phyloP scores from a whole-genome alignment of 148 eudicot genomes.

The Rhododendron mucronatum region DNA sequence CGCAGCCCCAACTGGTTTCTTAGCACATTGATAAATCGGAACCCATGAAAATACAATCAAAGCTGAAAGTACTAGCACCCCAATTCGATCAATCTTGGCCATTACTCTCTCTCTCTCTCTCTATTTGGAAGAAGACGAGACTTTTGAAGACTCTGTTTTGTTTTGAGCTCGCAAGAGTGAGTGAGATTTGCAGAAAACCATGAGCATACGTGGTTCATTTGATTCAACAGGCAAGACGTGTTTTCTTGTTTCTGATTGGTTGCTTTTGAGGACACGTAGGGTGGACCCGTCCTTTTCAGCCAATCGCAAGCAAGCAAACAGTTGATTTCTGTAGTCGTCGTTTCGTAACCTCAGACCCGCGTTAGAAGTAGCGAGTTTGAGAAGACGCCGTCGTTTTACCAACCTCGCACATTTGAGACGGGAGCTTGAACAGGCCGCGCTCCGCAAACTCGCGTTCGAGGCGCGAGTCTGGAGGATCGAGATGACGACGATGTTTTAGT shows the following conservation, averaged over 20 bases:
- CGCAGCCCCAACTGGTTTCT: slow-evolving; percentile 56
- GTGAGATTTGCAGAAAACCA: neutral
- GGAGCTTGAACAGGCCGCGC: no score
- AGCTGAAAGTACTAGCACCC: slow-evolving; percentile 13
- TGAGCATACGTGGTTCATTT: neutral
- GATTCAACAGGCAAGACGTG: slow-evolving; percentile 30
- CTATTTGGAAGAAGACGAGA: neutral
- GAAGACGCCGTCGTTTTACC: no score
- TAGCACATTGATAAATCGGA: slow-evolving; percentile 35
- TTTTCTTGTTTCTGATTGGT: slow-evolving; percentile 46
- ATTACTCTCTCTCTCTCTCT: slow-evolving; percentile 19
- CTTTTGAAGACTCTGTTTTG: neutral
- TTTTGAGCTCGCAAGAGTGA: neutral
- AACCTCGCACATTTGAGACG: no score
- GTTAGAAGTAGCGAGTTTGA: no score
- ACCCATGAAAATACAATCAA: slow-evolving; percentile 26
- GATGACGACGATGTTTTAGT: no score
- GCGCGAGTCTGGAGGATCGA: no score
- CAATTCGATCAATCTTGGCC: slow-evolving; percentile 21
- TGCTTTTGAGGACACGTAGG: slow-evolving; percentile 10
- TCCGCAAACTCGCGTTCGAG: no score
- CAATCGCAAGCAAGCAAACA: neutral
- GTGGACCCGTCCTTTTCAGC: neutral
- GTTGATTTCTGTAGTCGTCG: no score
- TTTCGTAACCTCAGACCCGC: no score